phyloP scores from a whole-genome alignment of 768 basidiomycete genomes.

The Clavulina sp. region DNA sequence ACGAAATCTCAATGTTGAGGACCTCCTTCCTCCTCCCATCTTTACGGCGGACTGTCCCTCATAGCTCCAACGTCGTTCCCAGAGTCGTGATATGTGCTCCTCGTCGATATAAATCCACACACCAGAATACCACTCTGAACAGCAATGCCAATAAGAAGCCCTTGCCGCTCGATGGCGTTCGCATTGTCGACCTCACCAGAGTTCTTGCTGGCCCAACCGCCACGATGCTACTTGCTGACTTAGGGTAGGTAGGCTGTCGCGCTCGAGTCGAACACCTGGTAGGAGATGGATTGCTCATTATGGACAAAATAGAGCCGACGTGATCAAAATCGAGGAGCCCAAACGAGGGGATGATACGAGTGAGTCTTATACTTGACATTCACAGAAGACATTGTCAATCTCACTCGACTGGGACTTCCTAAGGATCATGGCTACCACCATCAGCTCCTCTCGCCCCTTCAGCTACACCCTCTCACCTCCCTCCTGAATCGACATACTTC shows the following conservation, averaged over 20 bases:
- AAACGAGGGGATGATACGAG: slow-evolving; percentile 80
- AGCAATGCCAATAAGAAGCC: too few species aligned
- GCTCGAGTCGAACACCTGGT: background rate
- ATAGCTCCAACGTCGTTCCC: too few species aligned
- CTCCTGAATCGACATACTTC: slow-evolving; percentile 88
- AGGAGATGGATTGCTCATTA: background rate
- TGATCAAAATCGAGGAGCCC: slow-evolving; percentile 79
- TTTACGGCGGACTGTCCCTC: too few species aligned
- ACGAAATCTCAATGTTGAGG: too few species aligned
- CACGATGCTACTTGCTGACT: slow-evolving; percentile 86
- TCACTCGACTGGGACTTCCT: background rate
- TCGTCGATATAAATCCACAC: background rate
- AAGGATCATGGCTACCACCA: slow-evolving; percentile 23
- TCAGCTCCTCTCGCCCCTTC: slow-evolving; percentile 22
- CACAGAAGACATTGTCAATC: background rate
- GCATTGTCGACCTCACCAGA: slow-evolving; percentile 76
- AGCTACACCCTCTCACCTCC: slow-evolving; percentile 40
- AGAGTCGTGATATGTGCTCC: too few species aligned
- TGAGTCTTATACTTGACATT: slow-evolving; percentile 19
- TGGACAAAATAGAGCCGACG: slow-evolving; percentile 46
- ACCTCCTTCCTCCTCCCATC: too few species aligned
- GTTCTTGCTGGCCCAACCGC: slow-evolving; percentile 83
- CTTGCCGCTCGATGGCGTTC: slow-evolving; percentile 64
- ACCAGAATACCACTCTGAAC: background rate
- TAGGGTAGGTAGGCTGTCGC: slow-evolving; percentile 23